A percentile compares a stretch with the other conserved stretches of the same genome.
Conservation (phyloP, 306 rosid species). For the Vigna radiata region DNA sequence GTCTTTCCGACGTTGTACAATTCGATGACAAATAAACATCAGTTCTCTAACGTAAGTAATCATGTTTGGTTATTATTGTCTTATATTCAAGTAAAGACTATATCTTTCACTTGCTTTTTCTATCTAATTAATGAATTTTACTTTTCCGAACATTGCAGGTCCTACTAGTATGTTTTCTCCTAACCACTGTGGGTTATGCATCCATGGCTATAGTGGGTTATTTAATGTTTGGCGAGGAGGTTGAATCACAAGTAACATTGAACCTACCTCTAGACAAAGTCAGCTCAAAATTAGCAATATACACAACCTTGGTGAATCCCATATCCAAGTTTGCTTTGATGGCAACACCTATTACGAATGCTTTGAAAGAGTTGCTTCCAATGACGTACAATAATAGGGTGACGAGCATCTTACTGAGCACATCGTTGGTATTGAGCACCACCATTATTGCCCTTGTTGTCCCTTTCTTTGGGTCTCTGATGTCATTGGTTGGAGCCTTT, state of each 20-base stretch:
- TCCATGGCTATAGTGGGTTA: no score
- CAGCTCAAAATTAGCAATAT: no score
- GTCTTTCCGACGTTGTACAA: conserved; percentile 84
- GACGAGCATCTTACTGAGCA: conserved; percentile 45
- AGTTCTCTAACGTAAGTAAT: conserved; percentile 56
- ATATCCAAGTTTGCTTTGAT: no score
- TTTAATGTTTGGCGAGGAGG: no score
- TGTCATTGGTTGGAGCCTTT: conserved; percentile 78
- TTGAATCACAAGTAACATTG: no score
- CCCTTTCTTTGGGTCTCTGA: conserved; percentile 66
- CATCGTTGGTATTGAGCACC: conserved; percentile 54
- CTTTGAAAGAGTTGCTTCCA: conserved; percentile 53
- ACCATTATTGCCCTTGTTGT: conserved; percentile 55
- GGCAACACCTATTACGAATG: no score
- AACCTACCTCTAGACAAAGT: no score
- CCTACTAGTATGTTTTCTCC: conserved; percentile 27
- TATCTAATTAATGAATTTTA: neutral
- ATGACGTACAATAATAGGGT: conserved; percentile 43
- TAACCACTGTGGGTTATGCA: no score
- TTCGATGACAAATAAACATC: conserved; percentile 75
- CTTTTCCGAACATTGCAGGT: conserved; percentile 55
- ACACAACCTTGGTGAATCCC: no score
- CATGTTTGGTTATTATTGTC: neutral
- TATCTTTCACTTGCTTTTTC: neutral
- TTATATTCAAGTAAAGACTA: neutral